Evolutionary conservation across 805 yeast genomes (phyloP).

Genomic region (Helenozyma baotianmanensis): DNA sequence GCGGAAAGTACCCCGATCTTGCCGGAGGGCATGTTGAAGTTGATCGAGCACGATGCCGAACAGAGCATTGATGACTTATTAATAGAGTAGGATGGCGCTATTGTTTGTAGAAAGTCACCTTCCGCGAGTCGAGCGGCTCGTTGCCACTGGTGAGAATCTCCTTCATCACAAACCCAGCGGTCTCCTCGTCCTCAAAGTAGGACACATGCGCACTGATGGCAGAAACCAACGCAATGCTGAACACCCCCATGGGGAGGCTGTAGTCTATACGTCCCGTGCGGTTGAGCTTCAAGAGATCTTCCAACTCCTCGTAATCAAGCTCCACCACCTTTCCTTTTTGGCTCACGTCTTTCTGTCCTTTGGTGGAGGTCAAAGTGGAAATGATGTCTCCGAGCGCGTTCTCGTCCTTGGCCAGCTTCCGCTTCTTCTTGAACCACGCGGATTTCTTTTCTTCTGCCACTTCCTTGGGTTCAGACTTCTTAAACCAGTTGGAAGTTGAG

Average conservation of each 20-base stretch:
- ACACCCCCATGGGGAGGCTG: slow-evolving; percentile 67
- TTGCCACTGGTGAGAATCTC: slow-evolving; percentile 40
- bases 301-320: slow-evolving; percentile 25
- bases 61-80: slow-evolving; percentile 73
- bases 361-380: slow-evolving; percentile 19
- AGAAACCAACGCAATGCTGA: slow-evolving; percentile 74
- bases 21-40: slow-evolving; percentile 86
- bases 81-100: slow-evolving; percentile 20
- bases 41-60: slow-evolving; percentile 81
- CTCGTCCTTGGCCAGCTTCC: slow-evolving; percentile 19
- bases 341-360: slow-evolving; percentile 14
- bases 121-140: slow-evolving; percentile 23
- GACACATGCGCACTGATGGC: slow-evolving; percentile 86
- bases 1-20: slow-evolving; percentile 65
- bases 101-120: slow-evolving; percentile 23
- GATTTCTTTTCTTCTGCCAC: slow-evolving; percentile 3
- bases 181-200: slow-evolving; percentile 81
- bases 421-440: neutral
- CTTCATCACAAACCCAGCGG: slow-evolving; percentile 70
- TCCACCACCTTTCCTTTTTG: slow-evolving; percentile 21
- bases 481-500: slow-evolving; percentile 36
- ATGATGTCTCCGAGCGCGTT: slow-evolving; percentile 41
- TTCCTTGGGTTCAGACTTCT: slow-evolving; percentile 4
- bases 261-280: slow-evolving; percentile 79
- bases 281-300: slow-evolving; percentile 47